These are phyloP conservation scores for Amauroascus niger DNA, from an alignment of 2,329 filamentous ascomycete genomes.

Conservation along the genomic window DNA sequence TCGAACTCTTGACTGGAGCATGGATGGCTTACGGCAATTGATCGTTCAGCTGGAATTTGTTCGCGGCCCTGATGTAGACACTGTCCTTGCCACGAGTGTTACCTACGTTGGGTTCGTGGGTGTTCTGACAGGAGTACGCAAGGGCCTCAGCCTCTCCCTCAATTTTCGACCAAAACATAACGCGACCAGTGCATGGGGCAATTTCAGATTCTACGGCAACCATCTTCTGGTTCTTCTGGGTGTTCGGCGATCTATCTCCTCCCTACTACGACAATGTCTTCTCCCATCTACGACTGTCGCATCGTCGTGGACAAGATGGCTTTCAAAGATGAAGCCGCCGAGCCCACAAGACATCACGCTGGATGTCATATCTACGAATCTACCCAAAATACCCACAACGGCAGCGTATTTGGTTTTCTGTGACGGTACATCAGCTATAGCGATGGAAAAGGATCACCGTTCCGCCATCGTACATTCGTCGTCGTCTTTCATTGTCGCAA, in stretches of 20 bases:
- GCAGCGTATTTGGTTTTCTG: slow-evolving; percentile 51
- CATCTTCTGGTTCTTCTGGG: slow-evolving; percentile 48
- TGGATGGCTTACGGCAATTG: slow-evolving; percentile 43
- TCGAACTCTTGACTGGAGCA: slow-evolving; percentile 45
- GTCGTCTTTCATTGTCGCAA: slow-evolving; percentile 45
- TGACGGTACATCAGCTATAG: slow-evolving; percentile 39
- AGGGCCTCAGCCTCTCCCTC: slow-evolving; percentile 41
- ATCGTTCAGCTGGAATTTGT: slow-evolving; percentile 47
- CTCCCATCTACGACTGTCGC: slow-evolving; percentile 23
- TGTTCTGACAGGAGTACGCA: slow-evolving; percentile 41
- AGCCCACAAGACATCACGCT: slow-evolving; percentile 13
- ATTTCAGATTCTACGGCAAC: slow-evolving; percentile 17
- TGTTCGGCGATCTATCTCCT: slow-evolving; percentile 44
- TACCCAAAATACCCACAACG: slow-evolving; percentile 39
- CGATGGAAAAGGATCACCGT: slow-evolving; percentile 49
- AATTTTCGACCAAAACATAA: slow-evolving; percentile 38
- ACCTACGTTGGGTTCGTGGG: slow-evolving; percentile 45
- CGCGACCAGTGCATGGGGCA: slow-evolving; percentile 15
- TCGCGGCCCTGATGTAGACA: slow-evolving; percentile 23
- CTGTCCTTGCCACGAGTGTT: slow-evolving; percentile 39
- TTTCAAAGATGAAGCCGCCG: not conserved
- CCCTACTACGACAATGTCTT: slow-evolving; percentile 40
- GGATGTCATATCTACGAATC: slow-evolving; percentile 22
- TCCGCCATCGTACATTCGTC: slow-evolving; percentile 40
- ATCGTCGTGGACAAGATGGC: slow-evolving; percentile 1